Conservation (phyloP, 169 alveolate genomes). For the Plasmodium sp. region DNA sequence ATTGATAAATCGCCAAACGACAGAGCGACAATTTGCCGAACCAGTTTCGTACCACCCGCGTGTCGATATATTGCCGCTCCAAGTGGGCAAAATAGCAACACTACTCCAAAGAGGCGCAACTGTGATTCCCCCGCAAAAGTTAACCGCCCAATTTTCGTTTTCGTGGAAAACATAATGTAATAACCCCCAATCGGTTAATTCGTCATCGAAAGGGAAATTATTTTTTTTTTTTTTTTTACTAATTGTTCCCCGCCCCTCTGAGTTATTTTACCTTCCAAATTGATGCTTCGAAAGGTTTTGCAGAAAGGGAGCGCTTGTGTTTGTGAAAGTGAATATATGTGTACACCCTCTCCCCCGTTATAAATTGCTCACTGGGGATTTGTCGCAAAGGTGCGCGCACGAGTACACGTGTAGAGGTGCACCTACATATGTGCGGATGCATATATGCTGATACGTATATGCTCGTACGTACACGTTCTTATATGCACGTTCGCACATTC, state of each 20-base stretch:
- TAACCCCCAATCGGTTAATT: background rate
- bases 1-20: background rate
- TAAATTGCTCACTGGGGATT: background rate
- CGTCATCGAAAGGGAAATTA: background rate
- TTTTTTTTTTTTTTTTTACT: background rate
- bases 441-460: background rate
- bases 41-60: background rate
- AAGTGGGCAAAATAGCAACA: background rate
- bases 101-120: background rate
- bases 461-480: background rate
- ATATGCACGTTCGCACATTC: background rate
- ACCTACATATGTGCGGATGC: background rate
- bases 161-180: background rate
- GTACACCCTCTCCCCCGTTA: background rate
- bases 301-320: background rate
- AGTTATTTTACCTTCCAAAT: background rate
- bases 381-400: background rate
- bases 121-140: background rate
- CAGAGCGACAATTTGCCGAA: background rate
- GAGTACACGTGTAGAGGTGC: background rate
- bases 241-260: background rate
- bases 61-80: background rate
- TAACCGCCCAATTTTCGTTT: background rate
- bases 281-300: background rate
- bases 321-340: background rate